Evolutionary conservation across 2,329 filamentous ascomycete genomes (phyloP), one percentile per base, ranked within the genome.

Genomic region (Allantophomopsis lycopodina): DNA sequence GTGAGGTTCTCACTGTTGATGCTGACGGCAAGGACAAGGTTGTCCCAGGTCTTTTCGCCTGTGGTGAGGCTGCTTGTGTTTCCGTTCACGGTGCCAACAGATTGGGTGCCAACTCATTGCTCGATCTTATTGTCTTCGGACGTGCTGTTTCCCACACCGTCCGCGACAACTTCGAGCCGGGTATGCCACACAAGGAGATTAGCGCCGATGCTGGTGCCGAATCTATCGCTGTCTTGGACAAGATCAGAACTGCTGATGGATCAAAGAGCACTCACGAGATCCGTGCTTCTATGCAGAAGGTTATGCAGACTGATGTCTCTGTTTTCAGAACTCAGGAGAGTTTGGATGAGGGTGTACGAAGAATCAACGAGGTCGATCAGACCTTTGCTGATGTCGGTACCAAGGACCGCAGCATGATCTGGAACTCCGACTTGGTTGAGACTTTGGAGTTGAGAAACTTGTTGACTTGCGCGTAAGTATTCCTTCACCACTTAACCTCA

Each of bases 331-430:
- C 84, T 34, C 85, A 94, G 52, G 82, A 93, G 59, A 94, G 84
- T 34, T 75, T 96, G 61, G 86, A 95, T 51, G 84, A 95, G 64
- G 89, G 89, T 75, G 88, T 94, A 46, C 69, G 71, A 63, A 88
- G 79, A 70, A 91, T 96, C 61, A 77, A 66, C 48, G 78, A 86
- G 51, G 85, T 96, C 52, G 89, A 96, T 60, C 63, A 73, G 53
- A 73, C 69, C 55, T 96, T 83, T 66, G 65, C 71, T 53, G 71
- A 95, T 57, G 81, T 96, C 52, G 85, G 86, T 56, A 95, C 85
- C 68, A 94, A 94, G 76, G 89, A 96, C 64, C 83, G 91, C 63
- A 93, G 85, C 73, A 95, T 96, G 89, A 96, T 96, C 70, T 96
- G 89, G 89, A 96, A 96, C 78, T 87, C 84, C 17, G 89, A 96